phyloP scores from a whole-genome alignment of 352 stramenopile species.

The Phytophthora tubulina region DNA sequence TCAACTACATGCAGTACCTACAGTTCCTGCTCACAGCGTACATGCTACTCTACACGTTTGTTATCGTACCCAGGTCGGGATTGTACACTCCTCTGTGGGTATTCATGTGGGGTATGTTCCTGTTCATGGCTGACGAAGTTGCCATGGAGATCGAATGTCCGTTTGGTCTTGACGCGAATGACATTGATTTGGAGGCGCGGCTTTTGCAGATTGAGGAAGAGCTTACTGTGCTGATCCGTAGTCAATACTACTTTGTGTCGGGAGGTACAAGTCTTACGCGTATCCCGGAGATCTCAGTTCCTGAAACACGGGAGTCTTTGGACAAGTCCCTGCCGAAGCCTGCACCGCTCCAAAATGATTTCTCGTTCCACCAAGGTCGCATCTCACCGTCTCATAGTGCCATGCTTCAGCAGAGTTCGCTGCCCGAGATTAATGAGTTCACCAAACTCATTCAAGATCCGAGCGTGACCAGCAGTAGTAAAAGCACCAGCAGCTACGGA shows the following conservation, averaged over 20 bases:
- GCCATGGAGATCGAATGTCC: slow-evolving; percentile 88
- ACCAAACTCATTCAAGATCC: slow-evolving; percentile 64
- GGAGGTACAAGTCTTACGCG: slow-evolving; percentile 54
- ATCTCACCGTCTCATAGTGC: slow-evolving; percentile 52
- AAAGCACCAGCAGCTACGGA: slow-evolving; percentile 28
- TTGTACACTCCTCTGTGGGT: slow-evolving; percentile 85
- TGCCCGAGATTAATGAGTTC: slow-evolving; percentile 82
- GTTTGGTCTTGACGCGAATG: slow-evolving; percentile 82
- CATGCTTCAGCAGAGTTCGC: slow-evolving; percentile 52
- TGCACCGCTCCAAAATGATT: slow-evolving; percentile 28
- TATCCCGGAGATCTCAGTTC: slow-evolving; percentile 21
- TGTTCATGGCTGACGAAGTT: slow-evolving; percentile 86
- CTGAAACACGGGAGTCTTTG: slow-evolving; percentile 8
- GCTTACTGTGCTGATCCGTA: slow-evolving; percentile 81
- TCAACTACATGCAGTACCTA: slow-evolving; percentile 90
- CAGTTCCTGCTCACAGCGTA: slow-evolving; percentile 75
- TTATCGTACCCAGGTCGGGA: slow-evolving; percentile 80
- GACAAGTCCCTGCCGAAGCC: slow-evolving; percentile 18
- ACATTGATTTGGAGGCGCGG: slow-evolving; percentile 81
- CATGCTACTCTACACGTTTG: slow-evolving; percentile 87
- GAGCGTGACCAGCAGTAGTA: slow-evolving; percentile 15
- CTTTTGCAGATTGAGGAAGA: slow-evolving; percentile 86
- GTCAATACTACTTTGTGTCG: slow-evolving; percentile 85
- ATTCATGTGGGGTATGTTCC: slow-evolving; percentile 81
- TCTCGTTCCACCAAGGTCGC: slow-evolving; percentile 79